Evolutionary conservation across 352 stramenopile species (phyloP).

Genomic region (Synura sp.): DNA sequence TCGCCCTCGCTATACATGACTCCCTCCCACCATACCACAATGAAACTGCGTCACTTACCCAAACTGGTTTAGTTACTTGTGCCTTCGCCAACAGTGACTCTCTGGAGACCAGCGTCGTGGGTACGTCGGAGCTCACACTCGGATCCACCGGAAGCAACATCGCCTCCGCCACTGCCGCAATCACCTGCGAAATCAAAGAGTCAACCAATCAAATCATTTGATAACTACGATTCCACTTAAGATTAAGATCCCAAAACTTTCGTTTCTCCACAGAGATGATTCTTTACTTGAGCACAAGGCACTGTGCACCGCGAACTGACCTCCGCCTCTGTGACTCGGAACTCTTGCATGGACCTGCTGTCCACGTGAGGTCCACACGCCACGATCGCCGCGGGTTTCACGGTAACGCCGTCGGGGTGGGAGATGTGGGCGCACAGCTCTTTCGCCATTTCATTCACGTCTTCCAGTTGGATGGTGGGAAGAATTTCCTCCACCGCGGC

Average conservation of each 20-base stretch:
- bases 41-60: too few species aligned
- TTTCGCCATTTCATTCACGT: constrained; percentile 62
- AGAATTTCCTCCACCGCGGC: not conserved
- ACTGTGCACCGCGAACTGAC: too few species aligned
- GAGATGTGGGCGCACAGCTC: constrained; percentile 64
- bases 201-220: too few species aligned
- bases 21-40: too few species aligned
- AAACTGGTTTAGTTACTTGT: too few species aligned
- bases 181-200: not conserved
- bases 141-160: not conserved
- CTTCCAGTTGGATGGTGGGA: constrained; percentile 7
- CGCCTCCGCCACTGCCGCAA: not conserved
- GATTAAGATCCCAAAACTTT: too few species aligned
- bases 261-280: too few species aligned
- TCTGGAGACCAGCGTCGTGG: constrained; percentile 17
- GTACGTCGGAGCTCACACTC: too few species aligned
- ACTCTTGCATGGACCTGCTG: not conserved
- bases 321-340: constrained; percentile 2
- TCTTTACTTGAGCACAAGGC: too few species aligned
- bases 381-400: constrained; percentile 44
- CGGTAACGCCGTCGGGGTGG: constrained; percentile 52
- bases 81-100: constrained; percentile 22
- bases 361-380: constrained; percentile 44
- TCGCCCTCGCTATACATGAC: too few species aligned
- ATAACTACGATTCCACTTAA: too few species aligned